A percentile compares a stretch with the other conserved stretches of the same genome.
Evolutionary conservation across 2,329 filamentous ascomycete genomes (phyloP).

Genomic region (Dothideomycetes sp.): DNA sequence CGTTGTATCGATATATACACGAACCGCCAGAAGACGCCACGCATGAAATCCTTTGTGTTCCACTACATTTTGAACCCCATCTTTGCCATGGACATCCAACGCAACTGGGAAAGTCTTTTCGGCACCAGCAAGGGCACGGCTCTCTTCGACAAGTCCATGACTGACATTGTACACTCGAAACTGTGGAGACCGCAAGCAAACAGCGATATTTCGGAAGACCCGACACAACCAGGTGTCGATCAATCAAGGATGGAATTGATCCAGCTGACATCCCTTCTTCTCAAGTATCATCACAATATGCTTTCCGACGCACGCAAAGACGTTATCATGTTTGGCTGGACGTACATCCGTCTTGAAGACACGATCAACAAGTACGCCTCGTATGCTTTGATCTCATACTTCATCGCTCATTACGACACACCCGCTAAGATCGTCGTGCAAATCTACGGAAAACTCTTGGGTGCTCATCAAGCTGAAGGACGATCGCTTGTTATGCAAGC

Average conservation of each 20-base stretch:
- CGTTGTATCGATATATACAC: conserved; percentile 84
- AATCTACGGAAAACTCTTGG: conserved; percentile 83
- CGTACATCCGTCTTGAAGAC: conserved; percentile 95
- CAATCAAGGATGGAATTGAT: conserved; percentile 93
- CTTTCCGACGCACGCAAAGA: conserved; percentile 91
- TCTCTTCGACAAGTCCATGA: conserved; percentile 77
- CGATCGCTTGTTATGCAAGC: conserved; percentile 87
- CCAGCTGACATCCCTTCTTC: conserved; percentile 85
- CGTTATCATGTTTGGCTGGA: conserved; percentile 99
- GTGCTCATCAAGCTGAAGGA: conserved; percentile 92
- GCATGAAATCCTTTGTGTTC: conserved; percentile 85
- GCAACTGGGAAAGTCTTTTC: conserved; percentile 55
- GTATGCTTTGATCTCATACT: conserved; percentile 94
- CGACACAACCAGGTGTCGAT: conserved; percentile 76
- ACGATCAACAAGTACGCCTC: conserved; percentile 98
- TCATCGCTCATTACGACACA: conserved; percentile 94
- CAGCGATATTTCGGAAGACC: conserved; percentile 73
- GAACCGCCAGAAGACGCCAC: conserved; percentile 68
- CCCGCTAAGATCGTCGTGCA: conserved; percentile 92
- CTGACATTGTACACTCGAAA: conserved; percentile 82
- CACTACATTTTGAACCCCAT: conserved; percentile 93
- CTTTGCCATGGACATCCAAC: conserved; percentile 90
- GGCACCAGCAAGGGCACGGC: conserved; percentile 52
- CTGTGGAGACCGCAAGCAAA: conserved; percentile 82
- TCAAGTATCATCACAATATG: conserved; percentile 86